Conservation (phyloP, 1,284 basidiomycete species). For the Sporisorium exsertum region DNA sequence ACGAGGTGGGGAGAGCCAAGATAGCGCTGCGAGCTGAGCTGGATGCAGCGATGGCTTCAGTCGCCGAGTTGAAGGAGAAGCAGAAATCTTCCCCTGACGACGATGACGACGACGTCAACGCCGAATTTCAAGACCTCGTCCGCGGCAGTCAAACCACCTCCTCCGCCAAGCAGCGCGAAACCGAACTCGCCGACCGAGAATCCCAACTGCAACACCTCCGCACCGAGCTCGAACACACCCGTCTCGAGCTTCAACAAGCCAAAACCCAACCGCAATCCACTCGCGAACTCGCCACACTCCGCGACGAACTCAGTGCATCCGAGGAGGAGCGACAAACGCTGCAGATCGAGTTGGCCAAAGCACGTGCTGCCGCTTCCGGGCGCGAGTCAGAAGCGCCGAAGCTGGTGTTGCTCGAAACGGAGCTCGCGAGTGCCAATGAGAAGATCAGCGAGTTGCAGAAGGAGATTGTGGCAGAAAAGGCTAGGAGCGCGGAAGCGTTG, state of each 20-base stretch:
- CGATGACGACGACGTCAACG: constrained; percentile 37
- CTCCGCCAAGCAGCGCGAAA: constrained; percentile 14
- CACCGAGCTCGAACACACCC: constrained; percentile 16
- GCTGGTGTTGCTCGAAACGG: constrained; percentile 12
- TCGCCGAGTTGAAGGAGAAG: constrained; percentile 24
- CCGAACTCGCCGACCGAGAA: constrained; percentile 5
- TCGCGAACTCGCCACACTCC: constrained; percentile 26
- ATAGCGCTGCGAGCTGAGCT: constrained; percentile 18
- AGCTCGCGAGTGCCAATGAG: constrained; percentile 20
- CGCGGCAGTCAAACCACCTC: constrained; percentile 7
- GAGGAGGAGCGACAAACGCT: constrained; percentile 26
- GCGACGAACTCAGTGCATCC: constrained; percentile 27
- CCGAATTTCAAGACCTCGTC: constrained; percentile 39
- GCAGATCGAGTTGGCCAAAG: constrained; percentile 33
- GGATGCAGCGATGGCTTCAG: constrained; percentile 8
- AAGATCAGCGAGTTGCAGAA: constrained; percentile 31
- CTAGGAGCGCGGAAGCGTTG: constrained; percentile 13
- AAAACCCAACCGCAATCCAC: not conserved
- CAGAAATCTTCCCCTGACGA: not conserved
- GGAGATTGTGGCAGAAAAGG: constrained; percentile 29
- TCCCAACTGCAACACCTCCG: constrained; percentile 18
- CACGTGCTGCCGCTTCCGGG: constrained; percentile 16
- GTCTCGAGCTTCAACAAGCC: constrained; percentile 11
- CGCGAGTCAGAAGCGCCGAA: constrained; percentile 15
- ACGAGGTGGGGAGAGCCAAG: constrained; percentile 8